These are phyloP conservation scores for Ascocoryne sarcoides DNA, from an alignment of 2,329 filamentous ascomycete genomes.

Conservation along the genomic window DNA sequence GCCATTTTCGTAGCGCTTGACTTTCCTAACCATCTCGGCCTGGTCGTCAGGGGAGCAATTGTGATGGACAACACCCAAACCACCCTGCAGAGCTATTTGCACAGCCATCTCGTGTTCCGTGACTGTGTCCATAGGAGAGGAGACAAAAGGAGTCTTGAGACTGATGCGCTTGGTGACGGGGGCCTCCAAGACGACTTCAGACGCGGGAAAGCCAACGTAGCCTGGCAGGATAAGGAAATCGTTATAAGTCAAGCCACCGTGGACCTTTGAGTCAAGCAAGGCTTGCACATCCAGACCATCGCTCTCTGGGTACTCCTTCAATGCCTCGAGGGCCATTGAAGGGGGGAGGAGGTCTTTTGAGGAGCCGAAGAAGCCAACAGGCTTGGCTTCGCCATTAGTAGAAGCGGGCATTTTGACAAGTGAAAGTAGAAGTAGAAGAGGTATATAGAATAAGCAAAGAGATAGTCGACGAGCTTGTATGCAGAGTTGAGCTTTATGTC, in stretches of 20 bases:
- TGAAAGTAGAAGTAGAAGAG: constrained; percentile 25
- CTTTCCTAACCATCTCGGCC: constrained; percentile 98
- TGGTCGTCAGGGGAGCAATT: constrained; percentile 97
- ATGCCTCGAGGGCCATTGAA: constrained; percentile 66
- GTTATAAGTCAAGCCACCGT: constrained; percentile 95
- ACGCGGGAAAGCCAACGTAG: constrained; percentile 96
- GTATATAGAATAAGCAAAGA: constrained; percentile 11
- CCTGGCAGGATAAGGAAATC: constrained; percentile 95
- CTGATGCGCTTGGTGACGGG: constrained; percentile 92
- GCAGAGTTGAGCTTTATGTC: constrained; percentile 38
- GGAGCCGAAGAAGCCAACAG: constrained; percentile 34
- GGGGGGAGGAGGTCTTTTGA: constrained; percentile 55
- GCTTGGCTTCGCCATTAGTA: constrained; percentile 53
- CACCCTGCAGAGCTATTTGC: constrained; percentile 84
- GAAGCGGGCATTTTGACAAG: constrained; percentile 58
- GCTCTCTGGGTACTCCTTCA: constrained; percentile 68
- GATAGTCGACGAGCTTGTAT: constrained; percentile 34
- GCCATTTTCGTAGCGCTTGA: constrained; percentile 98
- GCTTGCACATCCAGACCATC: constrained; percentile 86
- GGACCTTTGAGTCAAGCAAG: constrained; percentile 82
- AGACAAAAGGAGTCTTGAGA: constrained; percentile 93
- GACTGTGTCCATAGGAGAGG: constrained; percentile 98
- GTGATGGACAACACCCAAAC: constrained; percentile 94
- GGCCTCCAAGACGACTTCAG: constrained; percentile 78
- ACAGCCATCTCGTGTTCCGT: constrained; percentile 99